Evolutionary conservation across 2,329 filamentous ascomycete genomes (phyloP).

Genomic region (Claviceps digitariae): DNA sequence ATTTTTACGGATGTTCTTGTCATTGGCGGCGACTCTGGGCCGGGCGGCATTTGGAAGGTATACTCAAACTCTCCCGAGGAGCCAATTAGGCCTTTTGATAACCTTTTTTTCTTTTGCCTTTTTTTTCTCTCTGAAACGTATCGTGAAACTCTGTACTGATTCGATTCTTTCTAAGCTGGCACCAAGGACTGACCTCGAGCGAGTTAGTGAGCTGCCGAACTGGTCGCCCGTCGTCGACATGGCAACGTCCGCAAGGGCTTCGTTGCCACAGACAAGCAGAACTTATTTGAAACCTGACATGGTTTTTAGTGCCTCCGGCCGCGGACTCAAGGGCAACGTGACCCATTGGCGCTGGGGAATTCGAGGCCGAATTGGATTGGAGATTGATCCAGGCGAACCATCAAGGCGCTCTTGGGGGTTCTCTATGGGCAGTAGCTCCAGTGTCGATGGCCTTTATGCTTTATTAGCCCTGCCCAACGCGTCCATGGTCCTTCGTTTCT

Average conservation of each 20-base stretch:
- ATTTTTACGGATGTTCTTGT: constrained; percentile 64
- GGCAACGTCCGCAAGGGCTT: constrained; percentile 18
- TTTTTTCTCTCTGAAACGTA: background rate
- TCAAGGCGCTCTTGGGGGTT: constrained; percentile 43
- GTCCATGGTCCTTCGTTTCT: constrained; percentile 34
- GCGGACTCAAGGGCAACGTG: constrained; percentile 47
- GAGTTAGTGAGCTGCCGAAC: constrained; percentile 40
- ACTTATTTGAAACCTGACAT: constrained; percentile 29
- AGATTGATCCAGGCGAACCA: constrained; percentile 35
- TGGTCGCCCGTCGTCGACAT: constrained; percentile 49
- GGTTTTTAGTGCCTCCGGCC: constrained; percentile 54
- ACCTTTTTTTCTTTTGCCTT: constrained; percentile 8
- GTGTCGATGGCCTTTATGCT: constrained; percentile 16
- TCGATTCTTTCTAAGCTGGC: constrained; percentile 26
- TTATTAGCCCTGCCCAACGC: constrained; percentile 36
- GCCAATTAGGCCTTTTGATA: background rate
- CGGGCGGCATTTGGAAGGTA: constrained; percentile 64
- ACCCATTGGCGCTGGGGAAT: constrained; percentile 58
- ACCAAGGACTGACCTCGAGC: constrained; percentile 36
- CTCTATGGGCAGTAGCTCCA: constrained; percentile 11
- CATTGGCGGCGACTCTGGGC: constrained; percentile 63
- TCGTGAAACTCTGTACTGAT: background rate
- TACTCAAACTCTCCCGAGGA: background rate
- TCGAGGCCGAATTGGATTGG: constrained; percentile 51
- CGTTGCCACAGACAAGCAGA: constrained; percentile 9